Base-by-base conservation (phyloP, 164 flowering plant genomes). In the Vitis vinifera region DNA sequence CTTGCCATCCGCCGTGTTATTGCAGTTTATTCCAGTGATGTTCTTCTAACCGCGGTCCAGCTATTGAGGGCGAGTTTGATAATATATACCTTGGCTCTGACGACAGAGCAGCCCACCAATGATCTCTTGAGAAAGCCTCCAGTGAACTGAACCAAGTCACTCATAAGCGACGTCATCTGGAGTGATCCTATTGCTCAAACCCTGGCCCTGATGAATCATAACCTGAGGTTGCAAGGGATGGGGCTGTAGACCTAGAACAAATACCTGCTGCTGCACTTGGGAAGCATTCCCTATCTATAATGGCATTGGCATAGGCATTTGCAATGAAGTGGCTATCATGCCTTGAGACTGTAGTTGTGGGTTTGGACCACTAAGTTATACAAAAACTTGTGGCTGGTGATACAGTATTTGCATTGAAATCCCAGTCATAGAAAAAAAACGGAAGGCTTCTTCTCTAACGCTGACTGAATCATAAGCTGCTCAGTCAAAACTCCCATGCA, bases 151-250 rank as follows among this genome's bases (percentile, higher is more conserved):
- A 17, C 19, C 19, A 17, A 17, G 19, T 17, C 19, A 17, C 19
- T 17, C 19, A 17, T 17, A 17, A 17, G 19, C 19, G 19, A 17
- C 0, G 19, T 17, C 19, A 17, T 17, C 19, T 17, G 19, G 19
- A 17, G 19, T 17, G 19, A 17, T 17, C 19, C 19, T 17, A 17
- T 17, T 17, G 19, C 75, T 75, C 76, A 89, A 16, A 60, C 81
- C 69, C 76, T 85, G 99, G 2, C 88, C 90, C 76, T 88, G 98
- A 78, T 90, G 91, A 79, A 91, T 81, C 52, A 89, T 72, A 49
- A 89, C 93, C 74, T 80, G 92, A 60, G 86, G 75, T 65, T 79
- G 94, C 80, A 89, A 67, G 31, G 79, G 84, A 72, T 86, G 96
- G 53, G 88, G 77, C 67, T 85, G 98, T 27, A 89, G 81, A 68